Evolutionary conservation across 2,329 filamentous ascomycete genomes (phyloP), one percentile per base, ranked within the genome.

Genomic region (Claviceps sp.): DNA sequence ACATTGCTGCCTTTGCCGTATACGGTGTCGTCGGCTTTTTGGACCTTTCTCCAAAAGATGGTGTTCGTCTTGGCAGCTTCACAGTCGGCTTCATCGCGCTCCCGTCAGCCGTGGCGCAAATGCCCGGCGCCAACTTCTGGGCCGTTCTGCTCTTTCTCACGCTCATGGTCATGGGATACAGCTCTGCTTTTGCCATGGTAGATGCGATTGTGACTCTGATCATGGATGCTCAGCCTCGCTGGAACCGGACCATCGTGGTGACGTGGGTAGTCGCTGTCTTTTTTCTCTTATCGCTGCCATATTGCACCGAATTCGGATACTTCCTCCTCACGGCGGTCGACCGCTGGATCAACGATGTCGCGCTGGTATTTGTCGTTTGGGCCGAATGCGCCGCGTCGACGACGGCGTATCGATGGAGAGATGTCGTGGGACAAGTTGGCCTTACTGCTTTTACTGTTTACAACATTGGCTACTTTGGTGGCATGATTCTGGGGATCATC

Each of bases 111-210:
- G 72, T 80, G 1, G 62, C 74, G 0, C 70, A 79, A 52, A 78
- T 80, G 72, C 77, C 77, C 0, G 77, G 70, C 0, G 66, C 76
- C 2, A 78, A 78, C 43, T 79, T 76, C 55, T 80, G 77, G 77
- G 75, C 77, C 0, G 65, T 79, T n/a, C 63, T 76, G 0, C 63
- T 80, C 1, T 80, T 81, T 60, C 77, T 80, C 53, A 80, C 77
- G 0, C 67, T 80, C 6, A 72, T 79, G 53, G 72, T 80, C 0
- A 69, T 80, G 0, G 77, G 78, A 0, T 78, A 78, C 58, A 77
- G 73, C 53, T 80, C 77, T 0, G 75, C 77, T 1, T 80, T 80
- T 53, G 77, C 76, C 47, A 78, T 80, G 75, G 63, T 80, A 5
- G 78, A 80, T 56, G 76, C 74, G 4, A 68, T 75, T 4, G 73